These are phyloP conservation scores for Candida suzukii DNA, from an alignment of 805 yeast genomes.

Conservation along the genomic window DNA sequence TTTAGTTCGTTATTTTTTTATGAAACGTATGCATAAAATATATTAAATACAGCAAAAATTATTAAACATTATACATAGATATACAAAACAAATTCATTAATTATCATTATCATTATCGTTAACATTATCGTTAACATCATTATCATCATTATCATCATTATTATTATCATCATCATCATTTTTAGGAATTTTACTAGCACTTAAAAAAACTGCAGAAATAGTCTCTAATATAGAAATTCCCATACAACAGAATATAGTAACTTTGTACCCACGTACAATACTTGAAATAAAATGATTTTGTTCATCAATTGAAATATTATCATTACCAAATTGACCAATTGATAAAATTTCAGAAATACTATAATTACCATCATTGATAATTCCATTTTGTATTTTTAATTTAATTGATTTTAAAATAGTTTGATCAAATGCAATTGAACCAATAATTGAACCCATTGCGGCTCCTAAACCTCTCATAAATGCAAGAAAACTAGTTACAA, in stretches of 20 bases:
- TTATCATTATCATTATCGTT: not conserved
- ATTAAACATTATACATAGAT: not conserved
- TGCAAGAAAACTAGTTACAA: conserved; percentile 40
- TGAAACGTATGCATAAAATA: too few relatives aligned
- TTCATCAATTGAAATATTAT: conserved; percentile 1
- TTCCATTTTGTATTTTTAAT: not conserved
- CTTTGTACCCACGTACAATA: conserved; percentile 10
- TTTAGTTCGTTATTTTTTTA: too few relatives aligned
- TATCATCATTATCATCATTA: not conserved
- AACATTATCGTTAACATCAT: not conserved
- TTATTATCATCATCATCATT: not conserved
- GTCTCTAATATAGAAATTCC: conserved; percentile 13
- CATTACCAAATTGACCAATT: not conserved
- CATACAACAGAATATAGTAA: conserved; percentile 12
- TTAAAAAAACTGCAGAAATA: conserved; percentile 7
- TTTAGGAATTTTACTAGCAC: not conserved
- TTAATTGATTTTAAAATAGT: not conserved
- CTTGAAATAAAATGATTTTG: conserved; percentile 1
- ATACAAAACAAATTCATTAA: not conserved
- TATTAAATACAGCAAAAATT: not conserved
- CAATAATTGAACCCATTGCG: conserved; percentile 37
- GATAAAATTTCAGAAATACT: conserved; percentile 4
- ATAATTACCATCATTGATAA: not conserved
- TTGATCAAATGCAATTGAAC: conserved; percentile 31
- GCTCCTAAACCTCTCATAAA: conserved; percentile 42